Conservation (phyloP, 2,329 filamentous ascomycete genomes). For the Fonsecaea erecta region DNA sequence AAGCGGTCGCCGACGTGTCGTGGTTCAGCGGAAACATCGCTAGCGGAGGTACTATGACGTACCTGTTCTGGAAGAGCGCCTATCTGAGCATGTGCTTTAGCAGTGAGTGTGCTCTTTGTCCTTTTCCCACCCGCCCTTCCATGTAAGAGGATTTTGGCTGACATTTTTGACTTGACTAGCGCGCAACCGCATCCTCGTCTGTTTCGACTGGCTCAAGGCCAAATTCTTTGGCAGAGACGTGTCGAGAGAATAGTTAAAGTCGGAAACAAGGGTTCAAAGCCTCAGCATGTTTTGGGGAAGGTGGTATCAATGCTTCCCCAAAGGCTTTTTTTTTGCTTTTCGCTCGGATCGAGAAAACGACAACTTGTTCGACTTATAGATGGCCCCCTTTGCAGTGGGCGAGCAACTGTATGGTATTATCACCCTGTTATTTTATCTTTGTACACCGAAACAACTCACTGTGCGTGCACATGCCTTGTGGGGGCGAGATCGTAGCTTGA, state of each 20-base stretch:
- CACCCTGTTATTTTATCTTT: background rate
- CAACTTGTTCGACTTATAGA: background rate
- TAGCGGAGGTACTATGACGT: conserved; percentile 89
- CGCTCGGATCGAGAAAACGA: background rate
- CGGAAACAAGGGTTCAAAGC: background rate
- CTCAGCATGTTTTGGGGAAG: background rate
- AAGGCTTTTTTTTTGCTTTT: background rate
- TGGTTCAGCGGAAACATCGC: conserved; percentile 98
- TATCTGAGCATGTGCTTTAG: conserved; percentile 99
- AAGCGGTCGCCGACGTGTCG: conserved; percentile 94
- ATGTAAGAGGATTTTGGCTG: background rate
- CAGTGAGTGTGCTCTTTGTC: conserved; percentile 67
- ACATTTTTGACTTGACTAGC: conserved; percentile 56
- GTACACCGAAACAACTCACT: background rate
- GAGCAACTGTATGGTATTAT: background rate
- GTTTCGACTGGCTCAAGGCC: conserved; percentile 95
- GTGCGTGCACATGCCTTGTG: background rate
- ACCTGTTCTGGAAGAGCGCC: conserved; percentile 96
- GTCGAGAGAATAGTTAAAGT: conserved; percentile 49
- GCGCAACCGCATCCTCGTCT: conserved; percentile 90
- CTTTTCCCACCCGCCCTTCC: conserved; percentile 4
- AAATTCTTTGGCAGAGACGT: conserved; percentile 96
- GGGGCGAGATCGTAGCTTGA: background rate
- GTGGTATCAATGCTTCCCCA: background rate
- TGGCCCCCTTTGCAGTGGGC: background rate